phyloP scores from a whole-genome alignment of 2,329 filamentous ascomycete species.

The Arachnomyces sp. region DNA sequence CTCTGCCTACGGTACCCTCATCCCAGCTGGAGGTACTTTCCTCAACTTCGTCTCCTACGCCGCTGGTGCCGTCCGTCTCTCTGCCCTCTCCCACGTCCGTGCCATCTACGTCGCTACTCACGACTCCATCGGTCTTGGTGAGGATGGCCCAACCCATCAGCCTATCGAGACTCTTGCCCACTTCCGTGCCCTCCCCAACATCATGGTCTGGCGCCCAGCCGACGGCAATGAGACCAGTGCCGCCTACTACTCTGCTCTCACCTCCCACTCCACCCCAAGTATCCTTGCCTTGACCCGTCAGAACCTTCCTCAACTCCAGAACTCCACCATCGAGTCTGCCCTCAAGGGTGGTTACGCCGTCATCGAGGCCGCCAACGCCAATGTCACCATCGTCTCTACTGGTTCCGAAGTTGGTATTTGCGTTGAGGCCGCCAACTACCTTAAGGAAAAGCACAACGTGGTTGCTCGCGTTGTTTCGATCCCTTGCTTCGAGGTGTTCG shows the following conservation, averaged over 20 bases:
- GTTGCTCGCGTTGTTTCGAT: constrained; percentile 88
- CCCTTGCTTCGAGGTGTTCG: constrained; percentile 96
- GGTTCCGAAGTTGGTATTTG: constrained; percentile 93
- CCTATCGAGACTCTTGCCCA: constrained; percentile 96
- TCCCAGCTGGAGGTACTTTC: constrained; percentile 94
- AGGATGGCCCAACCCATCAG: constrained; percentile 98
- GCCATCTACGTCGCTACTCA: constrained; percentile 94
- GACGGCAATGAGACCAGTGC: constrained; percentile 98
- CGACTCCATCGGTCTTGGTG: constrained; percentile 97
- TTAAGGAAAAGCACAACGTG: constrained; percentile 80
- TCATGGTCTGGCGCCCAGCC: constrained; percentile 98
- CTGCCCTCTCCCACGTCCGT: constrained; percentile 81
- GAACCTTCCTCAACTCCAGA: constrained; percentile 96
- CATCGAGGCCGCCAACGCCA: constrained; percentile 72
- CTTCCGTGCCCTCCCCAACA: constrained; percentile 97
- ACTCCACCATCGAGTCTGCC: constrained; percentile 78
- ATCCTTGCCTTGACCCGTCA: constrained; percentile 94
- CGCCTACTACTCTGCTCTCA: constrained; percentile 93
- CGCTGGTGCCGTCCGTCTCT: constrained; percentile 88
- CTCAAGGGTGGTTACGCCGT: constrained; percentile 93
- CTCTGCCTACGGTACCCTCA: constrained; percentile 85
- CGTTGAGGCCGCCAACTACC: constrained; percentile 83
- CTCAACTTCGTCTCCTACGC: constrained; percentile 99
- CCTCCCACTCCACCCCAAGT: constrained; percentile 78
- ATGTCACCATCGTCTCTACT: constrained; percentile 85